A percentile compares a stretch with the other conserved stretches of the same genome.
Evolutionary conservation across 2,329 filamentous ascomycete species (phyloP).

Genomic region (Tympanopsis confertula): DNA sequence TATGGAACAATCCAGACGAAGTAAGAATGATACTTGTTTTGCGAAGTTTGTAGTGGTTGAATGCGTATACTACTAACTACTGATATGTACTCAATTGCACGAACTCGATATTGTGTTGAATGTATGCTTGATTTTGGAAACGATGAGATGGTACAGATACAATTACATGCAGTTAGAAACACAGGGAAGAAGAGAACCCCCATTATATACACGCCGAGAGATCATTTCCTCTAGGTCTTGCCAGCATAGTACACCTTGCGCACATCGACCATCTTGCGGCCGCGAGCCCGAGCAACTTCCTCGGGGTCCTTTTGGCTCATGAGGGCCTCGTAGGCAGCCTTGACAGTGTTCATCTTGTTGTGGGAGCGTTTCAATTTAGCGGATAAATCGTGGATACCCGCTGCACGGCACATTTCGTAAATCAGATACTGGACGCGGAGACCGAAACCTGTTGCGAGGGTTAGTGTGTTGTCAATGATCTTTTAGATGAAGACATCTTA

Average conservation of each 20-base stretch:
- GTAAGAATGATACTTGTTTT: too few species aligned
- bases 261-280: constrained; percentile 65
- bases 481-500: constrained; percentile 23
- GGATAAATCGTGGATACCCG: constrained; percentile 56
- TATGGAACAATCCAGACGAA: too few species aligned
- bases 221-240: constrained; percentile 7
- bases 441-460: constrained; percentile 45
- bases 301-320: constrained; percentile 57
- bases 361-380: constrained; percentile 52
- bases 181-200: too few species aligned
- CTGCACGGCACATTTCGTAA: constrained; percentile 59
- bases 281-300: constrained; percentile 54
- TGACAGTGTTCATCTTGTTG: constrained; percentile 70
- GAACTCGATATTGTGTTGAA: too few species aligned
- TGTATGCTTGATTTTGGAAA: too few species aligned
- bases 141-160: too few species aligned
- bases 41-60: too few species aligned
- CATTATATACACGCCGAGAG: constrained; percentile 5
- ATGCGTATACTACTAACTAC: too few species aligned
- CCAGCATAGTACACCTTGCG: constrained; percentile 66
- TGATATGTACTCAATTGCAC: too few species aligned
- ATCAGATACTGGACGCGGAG: constrained; percentile 61
- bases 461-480: background rate
- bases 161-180: too few species aligned
- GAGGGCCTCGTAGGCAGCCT: constrained; percentile 58